Percentiles rank a stretch among this genome's conserved stretches.
phyloP scores from a whole-genome alignment of 805 yeast genomes.

The Monosporozyma aerobia region DNA sequence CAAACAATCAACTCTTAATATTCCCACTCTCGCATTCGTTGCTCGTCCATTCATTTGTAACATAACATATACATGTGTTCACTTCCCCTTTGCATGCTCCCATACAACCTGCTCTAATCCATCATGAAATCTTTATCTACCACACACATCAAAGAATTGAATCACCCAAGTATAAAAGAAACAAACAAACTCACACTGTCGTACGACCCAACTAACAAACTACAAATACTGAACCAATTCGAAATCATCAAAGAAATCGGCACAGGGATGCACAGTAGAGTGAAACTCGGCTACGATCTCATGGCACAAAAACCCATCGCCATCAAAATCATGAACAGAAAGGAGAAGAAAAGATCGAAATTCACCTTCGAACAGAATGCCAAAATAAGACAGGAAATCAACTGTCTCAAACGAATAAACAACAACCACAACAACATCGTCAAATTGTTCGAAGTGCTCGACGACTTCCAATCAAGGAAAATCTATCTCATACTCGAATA shows the following conservation, averaged over 20 bases:
- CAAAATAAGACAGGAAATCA: slow-evolving; percentile 79
- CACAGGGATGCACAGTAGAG: slow-evolving; percentile 98
- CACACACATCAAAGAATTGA: neutral
- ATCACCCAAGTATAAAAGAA: slow-evolving; percentile 45
- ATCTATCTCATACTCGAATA: slow-evolving; percentile 87
- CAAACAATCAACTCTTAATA: no score
- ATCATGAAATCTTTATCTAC: slow-evolving; percentile 3
- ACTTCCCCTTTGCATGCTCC: neutral
- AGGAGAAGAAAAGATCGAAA: slow-evolving; percentile 26
- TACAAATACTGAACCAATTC: slow-evolving; percentile 78
- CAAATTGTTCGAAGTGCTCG: slow-evolving; percentile 73
- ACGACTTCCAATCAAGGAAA: slow-evolving; percentile 73
- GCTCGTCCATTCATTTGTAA: no score
- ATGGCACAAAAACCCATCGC: slow-evolving; percentile 63
- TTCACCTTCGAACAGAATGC: slow-evolving; percentile 41
- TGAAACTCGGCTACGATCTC: slow-evolving; percentile 75
- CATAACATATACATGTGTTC: no score
- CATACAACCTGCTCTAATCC: neutral
- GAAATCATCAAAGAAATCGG: slow-evolving; percentile 86
- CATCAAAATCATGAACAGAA: slow-evolving; percentile 81
- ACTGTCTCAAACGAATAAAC: slow-evolving; percentile 79
- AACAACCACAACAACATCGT: slow-evolving; percentile 86
- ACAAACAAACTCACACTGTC: slow-evolving; percentile 72
- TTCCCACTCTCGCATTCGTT: no score
- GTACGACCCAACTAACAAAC: slow-evolving; percentile 77